A percentile compares a stretch with the other conserved stretches of the same genome.
Conservation (phyloP, 208 protist species). For the Strigomonas culicis region DNA sequence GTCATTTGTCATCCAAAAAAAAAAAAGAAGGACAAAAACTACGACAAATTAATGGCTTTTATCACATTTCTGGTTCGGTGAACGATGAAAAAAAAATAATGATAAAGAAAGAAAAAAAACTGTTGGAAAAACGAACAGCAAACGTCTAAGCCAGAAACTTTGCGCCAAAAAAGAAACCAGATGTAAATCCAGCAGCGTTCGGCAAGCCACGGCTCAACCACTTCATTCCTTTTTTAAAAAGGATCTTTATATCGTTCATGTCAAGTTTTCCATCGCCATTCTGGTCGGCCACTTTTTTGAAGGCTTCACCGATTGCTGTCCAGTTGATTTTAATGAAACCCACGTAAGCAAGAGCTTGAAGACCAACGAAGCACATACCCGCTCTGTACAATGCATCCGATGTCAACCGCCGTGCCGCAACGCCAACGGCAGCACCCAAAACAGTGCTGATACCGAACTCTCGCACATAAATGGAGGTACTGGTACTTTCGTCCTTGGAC, state of each 20-base stretch:
- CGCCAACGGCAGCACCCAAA: constrained; percentile 41
- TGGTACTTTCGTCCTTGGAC: constrained; percentile 1
- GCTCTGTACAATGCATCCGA: constrained; percentile 58
- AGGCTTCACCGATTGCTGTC: constrained; percentile 37
- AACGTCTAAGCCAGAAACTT: constrained; percentile 32
- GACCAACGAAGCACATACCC: constrained; percentile 40
- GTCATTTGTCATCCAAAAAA: too few relatives aligned
- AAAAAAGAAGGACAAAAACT: too few relatives aligned
- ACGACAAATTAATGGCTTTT: too few relatives aligned
- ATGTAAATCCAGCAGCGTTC: constrained; percentile 47
- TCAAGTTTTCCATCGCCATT: constrained; percentile 58
- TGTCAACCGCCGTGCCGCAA: constrained; percentile 43
- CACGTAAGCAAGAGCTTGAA: constrained; percentile 54
- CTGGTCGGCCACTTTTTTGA: constrained; percentile 36
- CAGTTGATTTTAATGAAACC: constrained; percentile 67
- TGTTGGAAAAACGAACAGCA: not conserved
- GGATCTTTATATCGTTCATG: constrained; percentile 37
- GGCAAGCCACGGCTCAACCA: constrained; percentile 39
- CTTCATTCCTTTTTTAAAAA: constrained; percentile 31
- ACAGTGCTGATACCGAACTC: constrained; percentile 45
- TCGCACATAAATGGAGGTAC: constrained; percentile 7
- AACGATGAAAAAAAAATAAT: constrained; percentile 4
- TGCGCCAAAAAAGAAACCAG: constrained; percentile 45
- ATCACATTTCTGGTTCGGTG: too few relatives aligned
- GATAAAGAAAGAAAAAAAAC: constrained; percentile 18